Base-by-base conservation (phyloP, 83 land plant genomes). In the Diphasiastrum complanatum region DNA sequence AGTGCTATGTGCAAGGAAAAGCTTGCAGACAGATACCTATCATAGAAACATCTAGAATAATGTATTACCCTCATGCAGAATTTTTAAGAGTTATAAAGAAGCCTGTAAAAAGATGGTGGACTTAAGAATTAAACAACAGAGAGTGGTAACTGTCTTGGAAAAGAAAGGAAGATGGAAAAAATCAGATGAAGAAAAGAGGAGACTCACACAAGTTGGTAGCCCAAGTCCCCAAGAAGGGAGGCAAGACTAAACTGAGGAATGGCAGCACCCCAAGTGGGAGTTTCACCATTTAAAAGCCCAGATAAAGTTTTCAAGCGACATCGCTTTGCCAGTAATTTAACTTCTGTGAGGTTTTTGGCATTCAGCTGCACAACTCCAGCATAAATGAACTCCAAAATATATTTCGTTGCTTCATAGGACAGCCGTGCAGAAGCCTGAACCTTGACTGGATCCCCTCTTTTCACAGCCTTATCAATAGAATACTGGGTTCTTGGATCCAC, bases 381-480 rank as follows among this genome's bases (percentile, higher is more conserved):
- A 61, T 91, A 87, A 11, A 76, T 68, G 71, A 55, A 90, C 23
- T 90, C 86, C 73, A 90, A 43, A 14, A 86, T 28, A 32, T 67
- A 75, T 59, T 34, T 29, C 53, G 86, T 35, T 23, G 81, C 45
- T 52, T 54, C 49, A 31, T 65, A 27, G 24, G 74, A 65, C 2
- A 91, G 66, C 43, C 71, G 76, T 25, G 79, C 50, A 56, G 89
- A 83, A 11, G 86, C 58, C 31, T 58, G 69, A 33, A 78, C 75
- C 14, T 71, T 67, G 23, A n/a, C 20, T 10, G 52, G 64, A 56
- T 8, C n/a, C 6, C 6, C 11, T 33, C 3, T 26, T 27, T 31
- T 29, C 23, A 19, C 33, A 53, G 27, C 5, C 57, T 34, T 14
- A 34, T 59, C 3, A 36, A 12, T 45, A 24, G 2, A 3, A 8